Evolutionary conservation across 768 basidiomycete species (phyloP), one percentile per base, ranked within the genome.

Genomic region (Mycena vulgaris): DNA sequence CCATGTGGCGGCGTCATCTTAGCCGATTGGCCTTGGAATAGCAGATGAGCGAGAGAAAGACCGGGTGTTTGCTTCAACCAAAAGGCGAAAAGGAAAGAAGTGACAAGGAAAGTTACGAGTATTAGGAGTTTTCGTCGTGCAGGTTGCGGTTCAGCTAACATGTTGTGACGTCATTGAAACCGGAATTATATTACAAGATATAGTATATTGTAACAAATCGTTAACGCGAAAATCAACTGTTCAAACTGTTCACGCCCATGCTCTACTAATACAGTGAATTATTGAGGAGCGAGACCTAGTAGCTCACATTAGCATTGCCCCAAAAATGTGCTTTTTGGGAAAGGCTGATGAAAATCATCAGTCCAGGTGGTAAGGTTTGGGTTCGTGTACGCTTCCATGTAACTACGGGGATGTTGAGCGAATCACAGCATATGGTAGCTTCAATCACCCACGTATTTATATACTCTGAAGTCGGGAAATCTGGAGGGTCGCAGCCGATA

Each of bases 401-500:
- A 70, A 5, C 69, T 70, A 31, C 10, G n/a, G 23, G 11, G 6
- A 48, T 48, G 47, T 48, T 16, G 27, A 48, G 2, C 25, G 13
- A 27, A 23, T 5, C 45, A 6, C 47, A 27, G 25, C n/a, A 27
- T 14, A 31, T 28, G 5, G 11, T 4, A 3, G 21, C 4, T 21
- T 14, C 42, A 6, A n/a, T 23, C 5, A 79, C 88, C 61, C 73
- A 93, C 89, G 88, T 79, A 60, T 92, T 83, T 78, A 98, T 99
- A 79, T 98, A 98, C 16, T 86, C 84, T 51, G 87, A 80, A 0
- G 97, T 98, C 3, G 97, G 96, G 76, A 88, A 92, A 40, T 89
- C 87, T 45, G 82, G 78, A n/a, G 96, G 96, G 77, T 93, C 90
- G 77, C 96, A 98, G 13, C 96, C 96, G 56, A 95, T 85, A 78